phyloP scores from a whole-genome alignment of 495 filamentous ascomycete species.

The Trichocladium uniseriatum region DNA sequence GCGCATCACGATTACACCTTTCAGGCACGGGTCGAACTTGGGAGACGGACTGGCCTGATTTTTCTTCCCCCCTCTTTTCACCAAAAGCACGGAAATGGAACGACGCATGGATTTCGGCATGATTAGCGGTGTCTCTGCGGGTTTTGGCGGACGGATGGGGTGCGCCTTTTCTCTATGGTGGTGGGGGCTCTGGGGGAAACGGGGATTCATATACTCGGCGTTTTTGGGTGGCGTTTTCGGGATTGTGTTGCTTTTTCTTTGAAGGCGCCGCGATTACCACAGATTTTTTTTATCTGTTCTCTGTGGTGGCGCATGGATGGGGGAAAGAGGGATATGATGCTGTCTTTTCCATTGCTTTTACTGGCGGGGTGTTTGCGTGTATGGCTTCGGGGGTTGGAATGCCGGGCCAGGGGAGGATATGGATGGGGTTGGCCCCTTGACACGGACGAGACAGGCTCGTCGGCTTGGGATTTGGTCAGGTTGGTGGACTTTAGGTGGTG shows the following conservation, averaged over 20 bases:
- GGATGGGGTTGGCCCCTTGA: background rate
- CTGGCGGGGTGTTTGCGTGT: background rate
- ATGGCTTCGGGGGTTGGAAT: background rate
- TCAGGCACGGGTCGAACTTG: too few relatives aligned
- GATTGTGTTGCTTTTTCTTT: background rate
- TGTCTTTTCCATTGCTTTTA: background rate
- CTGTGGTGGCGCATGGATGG: constrained; percentile 5
- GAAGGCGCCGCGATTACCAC: background rate
- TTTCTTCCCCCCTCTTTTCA: background rate
- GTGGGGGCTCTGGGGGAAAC: background rate
- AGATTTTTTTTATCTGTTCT: background rate
- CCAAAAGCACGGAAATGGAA: background rate
- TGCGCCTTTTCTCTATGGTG: background rate
- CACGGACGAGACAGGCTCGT: background rate
- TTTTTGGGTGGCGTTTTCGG: constrained; percentile 1
- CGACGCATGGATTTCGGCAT: constrained; percentile 2
- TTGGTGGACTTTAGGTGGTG: background rate
- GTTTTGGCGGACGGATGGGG: background rate
- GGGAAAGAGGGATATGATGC: background rate
- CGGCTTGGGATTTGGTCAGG: background rate
- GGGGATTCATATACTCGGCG: constrained; percentile 8
- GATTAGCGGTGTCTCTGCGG: background rate
- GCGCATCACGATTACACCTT: too few relatives aligned
- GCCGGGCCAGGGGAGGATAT: background rate
- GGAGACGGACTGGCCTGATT: too few relatives aligned